Conservation (phyloP, 1,284 basidiomycete species). For the Nidula niveotomentosa region DNA sequence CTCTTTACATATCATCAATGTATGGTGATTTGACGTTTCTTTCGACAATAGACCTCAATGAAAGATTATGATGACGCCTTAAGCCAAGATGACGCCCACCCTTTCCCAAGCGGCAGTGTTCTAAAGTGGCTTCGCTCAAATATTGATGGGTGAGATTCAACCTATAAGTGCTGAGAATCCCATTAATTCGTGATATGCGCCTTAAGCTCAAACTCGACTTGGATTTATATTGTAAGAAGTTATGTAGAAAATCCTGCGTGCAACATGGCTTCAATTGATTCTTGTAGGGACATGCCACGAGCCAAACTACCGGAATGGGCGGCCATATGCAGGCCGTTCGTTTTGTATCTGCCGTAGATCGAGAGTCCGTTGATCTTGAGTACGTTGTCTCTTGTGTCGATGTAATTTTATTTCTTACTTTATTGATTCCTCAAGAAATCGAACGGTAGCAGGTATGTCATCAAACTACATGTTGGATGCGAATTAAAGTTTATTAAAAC, state of each 20-base stretch:
- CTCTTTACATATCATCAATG: neutral
- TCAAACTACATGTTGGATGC: neutral
- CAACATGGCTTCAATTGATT: neutral
- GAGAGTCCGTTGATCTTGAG: neutral
- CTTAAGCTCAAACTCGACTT: neutral
- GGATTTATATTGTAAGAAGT: neutral
- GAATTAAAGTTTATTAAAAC: neutral
- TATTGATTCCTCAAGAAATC: neutral
- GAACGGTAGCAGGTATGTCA: neutral
- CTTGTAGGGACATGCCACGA: neutral
- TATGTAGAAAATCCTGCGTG: neutral
- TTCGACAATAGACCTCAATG: neutral
- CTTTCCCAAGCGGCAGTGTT: neutral
- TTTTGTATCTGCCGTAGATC: neutral
- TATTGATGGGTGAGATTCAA: neutral
- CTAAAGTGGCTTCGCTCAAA: neutral
- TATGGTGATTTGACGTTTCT: too few species aligned
- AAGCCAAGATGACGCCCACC: neutral
- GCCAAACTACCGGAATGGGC: neutral
- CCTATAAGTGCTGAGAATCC: too few species aligned
- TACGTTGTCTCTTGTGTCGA: neutral
- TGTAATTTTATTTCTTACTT: neutral
- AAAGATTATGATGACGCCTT: neutral
- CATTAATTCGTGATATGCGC: too few species aligned
- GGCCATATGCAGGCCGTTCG: neutral